Base-by-base conservation (phyloP, 805 yeast genomes). In the Yamadazyma philogaea region DNA sequence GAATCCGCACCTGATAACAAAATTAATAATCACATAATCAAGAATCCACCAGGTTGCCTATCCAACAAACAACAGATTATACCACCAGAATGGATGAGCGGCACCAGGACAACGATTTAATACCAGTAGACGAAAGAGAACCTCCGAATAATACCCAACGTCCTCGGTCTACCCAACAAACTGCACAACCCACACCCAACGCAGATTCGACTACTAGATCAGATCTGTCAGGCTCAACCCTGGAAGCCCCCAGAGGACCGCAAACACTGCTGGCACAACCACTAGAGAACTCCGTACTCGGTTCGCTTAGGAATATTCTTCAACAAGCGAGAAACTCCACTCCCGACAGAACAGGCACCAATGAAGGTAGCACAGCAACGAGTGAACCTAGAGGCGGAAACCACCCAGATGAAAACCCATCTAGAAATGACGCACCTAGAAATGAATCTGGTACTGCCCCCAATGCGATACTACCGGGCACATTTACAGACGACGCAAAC, bases 401-500 rank as follows among this genome's bases (percentile, higher is more conserved):
- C 14, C 5, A 8, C 15, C 33, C 20, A 6, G 14, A 21, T 7
- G 17, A 24, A 5, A 24, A 24, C 24, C 18, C n/a, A 15, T 21
- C 20, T 8, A 15, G 18, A 4, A n/a, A n/a, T n/a, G n/a, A n/a
- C n/a, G n/a, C n/a, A 15, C 15, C 20, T 8, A 15, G 18, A 4
- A 30, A 30, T 16, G 33, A 30, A 4, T 30, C 18, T 5, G 8
- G 28, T 15, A 7, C n/a, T 19, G 27, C 26, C 14, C 21, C 46
- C 10, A 36, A 27, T 33, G n/a, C 42, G 2, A 28, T 43, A n/a
- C 34, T 24, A 3, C 28, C 28, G 5, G 26, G 11, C 11, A 19
- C 40, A 16, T 19, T 33, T 16, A 34, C 21, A 5, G 37, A 34
- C 8, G 42, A 28, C 8, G 20, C 20, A 18, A 17, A 57, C 24